phyloP scores from a whole-genome alignment of 164 flowering plant species.

The Annona squamosa region DNA sequence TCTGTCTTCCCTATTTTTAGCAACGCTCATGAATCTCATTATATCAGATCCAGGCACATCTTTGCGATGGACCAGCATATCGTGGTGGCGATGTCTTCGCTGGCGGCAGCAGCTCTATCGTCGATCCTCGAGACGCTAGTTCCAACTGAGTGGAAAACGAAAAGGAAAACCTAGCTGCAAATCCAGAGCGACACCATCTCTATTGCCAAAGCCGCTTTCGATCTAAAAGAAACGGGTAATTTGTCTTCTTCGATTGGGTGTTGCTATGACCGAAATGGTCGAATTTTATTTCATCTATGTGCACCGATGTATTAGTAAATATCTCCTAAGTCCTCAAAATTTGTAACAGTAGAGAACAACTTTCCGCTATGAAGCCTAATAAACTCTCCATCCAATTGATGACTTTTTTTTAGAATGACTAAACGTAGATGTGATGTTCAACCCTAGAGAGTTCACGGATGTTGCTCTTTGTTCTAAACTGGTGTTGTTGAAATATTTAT shows the following conservation, averaged over 20 bases:
- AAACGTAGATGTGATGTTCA: no score
- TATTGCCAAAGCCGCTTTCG: conserved; percentile 67
- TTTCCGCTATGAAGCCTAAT: no score
- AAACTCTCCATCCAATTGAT: no score
- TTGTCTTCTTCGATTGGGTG: not conserved
- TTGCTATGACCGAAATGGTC: not conserved
- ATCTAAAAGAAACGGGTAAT: conserved; percentile 60
- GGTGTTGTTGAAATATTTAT: no score
- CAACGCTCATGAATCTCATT: conserved; percentile 95
- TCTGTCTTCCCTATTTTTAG: conserved; percentile 3
- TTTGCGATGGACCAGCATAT: conserved; percentile 26
- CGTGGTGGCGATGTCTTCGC: conserved; percentile 21
- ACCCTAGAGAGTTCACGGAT: no score
- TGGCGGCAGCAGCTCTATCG: conserved; percentile 37
- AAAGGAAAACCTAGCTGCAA: conserved; percentile 68
- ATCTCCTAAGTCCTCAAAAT: not conserved
- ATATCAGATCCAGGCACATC: conserved; percentile 68
- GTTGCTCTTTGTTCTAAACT: no score
- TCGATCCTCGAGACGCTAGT: conserved; percentile 8
- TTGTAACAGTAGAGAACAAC: no score
- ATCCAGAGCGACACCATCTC: conserved; percentile 91
- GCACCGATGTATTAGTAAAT: no score
- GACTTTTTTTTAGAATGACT: no score
- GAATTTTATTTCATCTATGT: no score
- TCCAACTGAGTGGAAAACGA: conserved; percentile 52